Evolutionary conservation across 768 basidiomycete species (phyloP).

Genomic region (Sutorius australiensis): DNA sequence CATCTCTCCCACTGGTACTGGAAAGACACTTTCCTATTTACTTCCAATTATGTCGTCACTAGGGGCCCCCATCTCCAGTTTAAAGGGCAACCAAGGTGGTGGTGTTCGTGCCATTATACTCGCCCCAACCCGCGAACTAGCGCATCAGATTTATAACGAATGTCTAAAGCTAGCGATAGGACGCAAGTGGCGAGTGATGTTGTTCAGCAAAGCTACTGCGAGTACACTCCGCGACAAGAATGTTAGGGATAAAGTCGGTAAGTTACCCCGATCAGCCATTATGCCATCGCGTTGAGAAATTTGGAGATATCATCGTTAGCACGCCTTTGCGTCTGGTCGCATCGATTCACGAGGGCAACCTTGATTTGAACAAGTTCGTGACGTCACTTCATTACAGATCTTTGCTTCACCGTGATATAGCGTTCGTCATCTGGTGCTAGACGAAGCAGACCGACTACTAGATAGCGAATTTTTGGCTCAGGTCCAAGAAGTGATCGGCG

Average conservation of each 20-base stretch:
- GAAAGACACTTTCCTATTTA: conserved; percentile 93
- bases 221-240: conserved; percentile 70
- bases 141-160: conserved; percentile 93
- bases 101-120: conserved; percentile 80
- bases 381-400: background rate
- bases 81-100: conserved; percentile 40
- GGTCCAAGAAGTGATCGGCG: conserved; percentile 79
- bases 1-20: conserved; percentile 95
- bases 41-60: conserved; percentile 72
- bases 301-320: conserved; percentile 81
- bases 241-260: conserved; percentile 74
- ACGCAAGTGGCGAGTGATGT: conserved; percentile 74
- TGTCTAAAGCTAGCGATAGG: conserved; percentile 77
- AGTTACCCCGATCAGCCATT: conserved; percentile 26
- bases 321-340: conserved; percentile 89
- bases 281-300: background rate
- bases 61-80: conserved; percentile 48
- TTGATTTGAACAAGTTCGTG: conserved; percentile 72
- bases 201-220: conserved; percentile 90
- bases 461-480: conserved; percentile 87
- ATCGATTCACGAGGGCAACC: conserved; percentile 61
- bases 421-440: conserved; percentile 81
- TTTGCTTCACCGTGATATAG: conserved; percentile 36
- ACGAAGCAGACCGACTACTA: conserved; percentile 90
- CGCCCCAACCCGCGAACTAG: conserved; percentile 93